Conservation (phyloP, 305 asterid genomes). For the Plantago coronopus region DNA sequence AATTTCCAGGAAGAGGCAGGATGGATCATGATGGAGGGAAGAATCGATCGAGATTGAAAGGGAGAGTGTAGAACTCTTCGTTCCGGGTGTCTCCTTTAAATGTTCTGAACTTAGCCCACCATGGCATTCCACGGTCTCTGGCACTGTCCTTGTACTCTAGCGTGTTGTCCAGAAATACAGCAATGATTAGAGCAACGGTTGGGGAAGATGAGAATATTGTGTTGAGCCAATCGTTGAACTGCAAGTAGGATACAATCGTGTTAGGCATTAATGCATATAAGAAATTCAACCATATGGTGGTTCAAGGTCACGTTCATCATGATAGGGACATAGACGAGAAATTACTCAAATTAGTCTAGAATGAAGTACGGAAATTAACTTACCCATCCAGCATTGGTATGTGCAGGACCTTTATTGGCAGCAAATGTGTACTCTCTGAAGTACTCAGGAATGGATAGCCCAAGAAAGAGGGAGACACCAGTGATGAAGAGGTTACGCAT, state of each 20-base stretch:
- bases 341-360: no score
- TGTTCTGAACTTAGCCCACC: conserved; percentile 94
- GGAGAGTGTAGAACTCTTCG: conserved; percentile 97
- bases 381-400: conserved; percentile 96
- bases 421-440: conserved; percentile 76
- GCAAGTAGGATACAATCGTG: conserved; percentile 25
- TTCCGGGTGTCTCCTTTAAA: conserved; percentile 90
- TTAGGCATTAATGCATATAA: neutral
- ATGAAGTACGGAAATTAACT: conserved; percentile 19
- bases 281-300: no score
- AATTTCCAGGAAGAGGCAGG: neutral
- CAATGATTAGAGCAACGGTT: conserved; percentile 69
- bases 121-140: conserved; percentile 92
- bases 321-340: no score
- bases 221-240: conserved; percentile 94
- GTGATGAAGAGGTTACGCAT: conserved; percentile 87
- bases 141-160: conserved; percentile 90
- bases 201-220: conserved; percentile 84
- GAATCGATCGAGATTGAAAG: conserved; percentile 89
- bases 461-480: conserved; percentile 87
- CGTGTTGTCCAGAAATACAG: conserved; percentile 89
- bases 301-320: no score
- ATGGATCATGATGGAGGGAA: conserved; percentile 78
- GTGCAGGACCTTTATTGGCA: conserved; percentile 87
- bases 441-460: conserved; percentile 90